Evolutionary conservation across 345 rosid species (phyloP).

Genomic region (Sonneratia alba): DNA sequence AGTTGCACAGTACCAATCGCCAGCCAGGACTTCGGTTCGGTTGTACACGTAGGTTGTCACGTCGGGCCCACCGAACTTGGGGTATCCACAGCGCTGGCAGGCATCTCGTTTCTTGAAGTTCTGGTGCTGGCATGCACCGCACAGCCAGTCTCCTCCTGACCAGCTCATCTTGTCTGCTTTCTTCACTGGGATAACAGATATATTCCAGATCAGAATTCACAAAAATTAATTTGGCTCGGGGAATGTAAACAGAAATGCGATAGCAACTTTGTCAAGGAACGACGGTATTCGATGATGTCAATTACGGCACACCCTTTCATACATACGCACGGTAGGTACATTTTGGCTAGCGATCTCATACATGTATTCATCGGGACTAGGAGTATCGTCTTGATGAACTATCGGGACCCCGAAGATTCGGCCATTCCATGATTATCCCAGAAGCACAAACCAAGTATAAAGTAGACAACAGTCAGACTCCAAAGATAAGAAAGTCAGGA

Average conservation of each 20-base stretch:
- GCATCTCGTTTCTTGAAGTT: slow-evolving; percentile 43
- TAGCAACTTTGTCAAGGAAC: background rate
- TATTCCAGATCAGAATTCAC: background rate
- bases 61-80: slow-evolving; percentile 39
- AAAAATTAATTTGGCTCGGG: background rate
- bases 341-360: background rate
- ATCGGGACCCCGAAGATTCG: background rate
- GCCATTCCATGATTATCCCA: background rate
- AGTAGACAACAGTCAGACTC: too few species aligned
- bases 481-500: too few species aligned
- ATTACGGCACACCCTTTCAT: background rate
- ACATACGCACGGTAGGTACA: background rate
- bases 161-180: slow-evolving; percentile 13
- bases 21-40: slow-evolving; percentile 50
- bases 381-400: background rate
- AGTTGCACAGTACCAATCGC: slow-evolving; percentile 93
- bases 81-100: slow-evolving; percentile 38
- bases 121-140: slow-evolving; percentile 37
- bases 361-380: background rate
- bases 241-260: background rate
- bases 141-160: slow-evolving; percentile 41
- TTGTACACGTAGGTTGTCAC: slow-evolving; percentile 18
- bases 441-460: too few species aligned
- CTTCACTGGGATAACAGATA: background rate
- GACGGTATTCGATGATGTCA: background rate